Percentiles rank a stretch among this genome's conserved stretches.
These are phyloP conservation scores for Apiospora saccharicola DNA, from an alignment of 2,329 filamentous ascomycete species.

Conservation along the genomic window DNA sequence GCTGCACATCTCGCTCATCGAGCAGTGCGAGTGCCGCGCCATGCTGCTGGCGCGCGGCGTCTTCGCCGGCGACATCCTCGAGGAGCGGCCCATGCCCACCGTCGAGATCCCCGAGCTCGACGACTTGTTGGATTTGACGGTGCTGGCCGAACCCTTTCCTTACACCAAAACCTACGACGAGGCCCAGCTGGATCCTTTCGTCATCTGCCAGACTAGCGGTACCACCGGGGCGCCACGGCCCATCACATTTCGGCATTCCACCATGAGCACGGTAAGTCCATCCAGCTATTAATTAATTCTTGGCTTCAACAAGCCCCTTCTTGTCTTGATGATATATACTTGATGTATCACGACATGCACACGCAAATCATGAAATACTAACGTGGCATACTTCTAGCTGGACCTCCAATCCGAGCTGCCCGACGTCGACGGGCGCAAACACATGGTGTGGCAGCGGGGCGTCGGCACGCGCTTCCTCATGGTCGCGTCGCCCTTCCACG, in stretches of 20 bases:
- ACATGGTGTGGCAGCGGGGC: constrained; percentile 24
- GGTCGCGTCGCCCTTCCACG: constrained; percentile 25
- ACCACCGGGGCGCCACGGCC: constrained; percentile 45
- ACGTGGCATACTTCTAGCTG: neutral
- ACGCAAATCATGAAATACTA: neutral
- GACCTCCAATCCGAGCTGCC: constrained; percentile 25
- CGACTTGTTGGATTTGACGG: constrained; percentile 36
- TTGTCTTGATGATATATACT: neutral
- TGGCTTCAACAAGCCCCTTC: neutral
- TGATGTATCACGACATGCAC: neutral
- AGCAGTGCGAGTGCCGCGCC: constrained; percentile 29
- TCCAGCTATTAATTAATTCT: neutral
- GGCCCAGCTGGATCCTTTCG: constrained; percentile 32
- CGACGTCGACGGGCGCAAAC: constrained; percentile 24
- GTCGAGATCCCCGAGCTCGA: constrained; percentile 32
- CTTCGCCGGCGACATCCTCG: constrained; percentile 26
- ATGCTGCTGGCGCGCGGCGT: constrained; percentile 28
- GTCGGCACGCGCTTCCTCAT: constrained; percentile 25
- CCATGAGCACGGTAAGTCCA: constrained; percentile 22
- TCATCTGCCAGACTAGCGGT: constrained; percentile 25
- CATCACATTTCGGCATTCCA: constrained; percentile 34
- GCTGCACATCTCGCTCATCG: constrained; percentile 39
- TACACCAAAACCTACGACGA: constrained; percentile 44
- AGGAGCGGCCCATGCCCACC: constrained; percentile 24
- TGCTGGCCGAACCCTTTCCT: constrained; percentile 31